Evolutionary conservation across 805 yeast species (phyloP), one percentile per base, ranked within the genome.

Genomic region (Scheffersomyces coipomensis): DNA sequence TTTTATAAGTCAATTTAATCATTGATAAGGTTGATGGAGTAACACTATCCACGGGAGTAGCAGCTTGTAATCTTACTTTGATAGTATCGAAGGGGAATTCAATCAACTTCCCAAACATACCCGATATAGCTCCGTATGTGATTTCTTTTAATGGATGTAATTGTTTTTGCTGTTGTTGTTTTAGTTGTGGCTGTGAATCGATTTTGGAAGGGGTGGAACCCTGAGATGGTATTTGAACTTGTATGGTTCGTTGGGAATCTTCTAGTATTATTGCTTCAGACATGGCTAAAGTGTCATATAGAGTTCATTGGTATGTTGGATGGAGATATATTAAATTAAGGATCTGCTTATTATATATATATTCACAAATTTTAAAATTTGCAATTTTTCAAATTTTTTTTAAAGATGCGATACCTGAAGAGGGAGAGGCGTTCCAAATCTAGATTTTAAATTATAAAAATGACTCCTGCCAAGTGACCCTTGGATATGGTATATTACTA

Each of bases 21-120:
- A 93, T 84, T 45, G 81, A 82, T 43, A 73, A 43, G 0, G 96
- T 83, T 1, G 87, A 80, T 0, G 60, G 60, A 51, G 76, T 82
- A 9, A 77, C 62, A 6, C n/a, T n/a, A 0, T 76, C 22, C 16
- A 29, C 74, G 6, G 51, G 44, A 3, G 64, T 57, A 22, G 79
- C 66, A 6, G 89, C 83, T 53, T 87, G 93, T 1, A 91, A 69
- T 42, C 97, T 72, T 3, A 90, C 98, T 61, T 90, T 90, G 33
- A 89, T 75, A 0, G 97, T 91, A 53, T 90, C 98, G 49, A 90
- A 88, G 0, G 98, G 98, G 52, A 82, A 90, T 60, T 90, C 98
- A 11, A 90, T 76, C 22, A 85, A 51, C 57, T 90, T 91, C 1
- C 96, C 97, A 3, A 80, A 60, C 39, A 88, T 83, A 12, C 98